Evolutionary conservation across 2,329 filamentous ascomycete species (phyloP), one percentile per base, ranked within the genome.

Genomic region (Esteya vermicola): DNA sequence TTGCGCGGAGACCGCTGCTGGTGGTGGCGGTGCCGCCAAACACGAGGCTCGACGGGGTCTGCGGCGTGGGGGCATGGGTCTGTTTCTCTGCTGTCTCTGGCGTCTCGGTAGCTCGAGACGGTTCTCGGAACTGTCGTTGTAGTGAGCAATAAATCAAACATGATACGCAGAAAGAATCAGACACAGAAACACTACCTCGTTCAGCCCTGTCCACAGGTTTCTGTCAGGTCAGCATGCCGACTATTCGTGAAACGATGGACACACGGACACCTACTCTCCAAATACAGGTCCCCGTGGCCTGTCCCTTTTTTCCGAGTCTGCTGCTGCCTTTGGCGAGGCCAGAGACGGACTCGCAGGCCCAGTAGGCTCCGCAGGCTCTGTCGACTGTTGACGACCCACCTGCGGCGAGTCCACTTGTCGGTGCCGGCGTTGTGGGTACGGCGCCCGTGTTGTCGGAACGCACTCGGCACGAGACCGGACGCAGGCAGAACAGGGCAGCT

Each of bases 391-490:
- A 14, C 18, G 14, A 12, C 9, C 3, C 34, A 20, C 34, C 16
- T 13, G 14, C 10, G 34, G 34, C 9, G 16, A 14, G 4, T 4
- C 23, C 2, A 33, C 26, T 9, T 26, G 35, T 4, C 38, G 40
- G 10, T 38, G 70, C 22, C 73, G 53, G 46, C 62, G 58, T 50
- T 72, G 67, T 0, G 67, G 42, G 59, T 59, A 43, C 59, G 62
- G 42, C 53, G 60, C 21, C 57, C 58, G 22, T 49, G 55, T 28
- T 46, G 46, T 22, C 16, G 49, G 51, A 1, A 51, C 44, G 38
- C 57, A 70, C 26, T 60, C 54, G 4, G 48, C 53, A 3, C 51
- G 45, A 12, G 55, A 50, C 33, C 54, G 60, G 13, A 60, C 41
- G 43, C 66, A 69, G 21, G 58, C 60, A 13, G 52, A 44, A 46